These are phyloP conservation scores for Aspergillus sp. DNA, from an alignment of 2,329 filamentous ascomycete species.

Conservation along the genomic window DNA sequence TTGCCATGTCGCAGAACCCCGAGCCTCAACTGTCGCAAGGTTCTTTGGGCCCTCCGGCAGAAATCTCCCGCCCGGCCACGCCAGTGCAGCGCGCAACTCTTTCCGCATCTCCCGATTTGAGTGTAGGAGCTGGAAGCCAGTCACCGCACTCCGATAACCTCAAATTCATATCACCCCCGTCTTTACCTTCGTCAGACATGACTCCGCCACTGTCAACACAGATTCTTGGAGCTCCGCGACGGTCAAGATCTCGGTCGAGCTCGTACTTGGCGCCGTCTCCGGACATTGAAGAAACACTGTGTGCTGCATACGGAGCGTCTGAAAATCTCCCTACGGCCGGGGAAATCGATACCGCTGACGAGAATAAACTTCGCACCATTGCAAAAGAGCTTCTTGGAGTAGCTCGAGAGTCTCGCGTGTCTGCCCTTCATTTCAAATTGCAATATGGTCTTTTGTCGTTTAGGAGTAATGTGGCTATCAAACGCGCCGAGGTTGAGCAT, in stretches of 20 bases:
- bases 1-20: slow-evolving; percentile 34
- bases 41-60: slow-evolving; percentile 39
- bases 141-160: slow-evolving; percentile 34
- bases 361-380: slow-evolving; percentile 55
- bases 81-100: slow-evolving; percentile 32
- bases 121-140: slow-evolving; percentile 29
- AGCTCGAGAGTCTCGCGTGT: slow-evolving; percentile 71
- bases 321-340: slow-evolving; percentile 49
- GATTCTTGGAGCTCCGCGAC: slow-evolving; percentile 43
- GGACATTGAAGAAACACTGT: slow-evolving; percentile 44
- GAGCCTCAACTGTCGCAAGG: slow-evolving; percentile 30
- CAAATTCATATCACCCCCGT: slow-evolving; percentile 42
- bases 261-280: slow-evolving; percentile 48
- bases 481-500: slow-evolving; percentile 85
- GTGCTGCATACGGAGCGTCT: slow-evolving; percentile 42
- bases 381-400: slow-evolving; percentile 54
- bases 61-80: slow-evolving; percentile 38
- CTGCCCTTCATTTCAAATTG: slow-evolving; percentile 84
- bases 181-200: slow-evolving; percentile 52
- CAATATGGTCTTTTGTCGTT: slow-evolving; percentile 83
- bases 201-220: slow-evolving; percentile 66
- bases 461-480: slow-evolving; percentile 79
- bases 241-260: slow-evolving; percentile 43
- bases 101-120: slow-evolving; percentile 38
- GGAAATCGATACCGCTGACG: slow-evolving; percentile 53